Evolutionary conservation across 1,284 basidiomycete species (phyloP), one percentile per base, ranked within the genome.

Genomic region (Naganishia albida): DNA sequence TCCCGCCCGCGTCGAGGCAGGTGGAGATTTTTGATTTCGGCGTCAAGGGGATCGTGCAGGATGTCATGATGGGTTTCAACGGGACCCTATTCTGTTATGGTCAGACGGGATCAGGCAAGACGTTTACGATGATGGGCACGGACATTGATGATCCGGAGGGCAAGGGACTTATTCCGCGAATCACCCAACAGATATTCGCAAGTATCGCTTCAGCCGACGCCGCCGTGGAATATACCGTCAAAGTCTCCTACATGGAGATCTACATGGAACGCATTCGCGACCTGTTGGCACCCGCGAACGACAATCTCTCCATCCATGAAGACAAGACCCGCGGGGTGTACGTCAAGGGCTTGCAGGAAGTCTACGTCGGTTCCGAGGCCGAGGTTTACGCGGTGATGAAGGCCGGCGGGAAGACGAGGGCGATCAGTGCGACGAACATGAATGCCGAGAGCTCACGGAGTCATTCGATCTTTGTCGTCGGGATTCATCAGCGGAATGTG

Each of bases 161-260:
- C 70, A 95, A 91, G 80, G 96, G 96, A 78, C 90, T 99, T 69
- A 99, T 98, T 72, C 96, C 96, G 63, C 89, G 96, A 65, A 98
- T 99, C 74, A 96, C 95, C 3, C 94, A 99, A 77, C 95, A 99
- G 80, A 98, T 99, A 78, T 99, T 99, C 77, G 90, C 93, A 69
- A 93, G 92, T 63, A 99, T 99, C 77, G 88, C 96, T 70, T 87
- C 91, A 72, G 96, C 94, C 64, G 95, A 98, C 72, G 86, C 91
- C 46, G 91, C 93, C 77, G 83, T 99, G 69, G 96, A 99, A 79
- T 99, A 99, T 78, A 87, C 98, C 65, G 96, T 99, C 78, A 99
- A 99, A 81, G 96, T 99, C 63, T 97, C 93, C 42, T 99, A 99
- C 80, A 97, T 99, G 93, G 96, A 99, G 80, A 99, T 99, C 71